Evolutionary conservation across 441 rosid species (phyloP), one percentile per base, ranked within the genome.

Genomic region (Daphne laureola): DNA sequence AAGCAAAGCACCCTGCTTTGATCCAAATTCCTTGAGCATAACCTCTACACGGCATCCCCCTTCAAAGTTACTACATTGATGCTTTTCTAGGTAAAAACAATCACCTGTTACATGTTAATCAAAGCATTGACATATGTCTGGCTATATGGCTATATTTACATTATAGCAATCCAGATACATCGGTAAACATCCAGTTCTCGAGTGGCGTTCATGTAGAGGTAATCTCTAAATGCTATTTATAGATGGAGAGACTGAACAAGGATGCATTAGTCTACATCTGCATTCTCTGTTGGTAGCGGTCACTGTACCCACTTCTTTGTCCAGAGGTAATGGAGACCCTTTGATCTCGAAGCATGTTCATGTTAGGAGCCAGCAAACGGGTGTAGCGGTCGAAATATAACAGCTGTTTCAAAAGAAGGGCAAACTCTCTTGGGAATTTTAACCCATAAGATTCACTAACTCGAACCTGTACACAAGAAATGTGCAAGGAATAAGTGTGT

Each of bases 271-370:
- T 40, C 38, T 23, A 38, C 12, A 49, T 36, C 35, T 17, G 48
- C 26, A 43, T n/a, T 41, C 46, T 53, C 72, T 72, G 73, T 55
- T 68, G 63, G 74, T 72, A 63, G 63, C 60, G 69, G 72, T 72
- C 72, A 44, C 69, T 69, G 0, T 74, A 74, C 55, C 66, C 75
- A 68, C 74, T 70, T 77, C 80, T 70, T 58, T 83, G 75, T 69
- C 78, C 80, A 18, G 97, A 83, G 57, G 68, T 88, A 0, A 90
- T 81, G 55, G 93, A 69, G 59, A 90, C 76, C 70, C 97, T 78
- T 73, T 93, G 99, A 67, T 93, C 97, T 62, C 79, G 91, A 67
- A 90, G 95, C 99, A 93, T 93, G 80, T 90, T 90, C 83, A 93
- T 11, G 75, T 82, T 72, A 13, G 99, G 95, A 44, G 97, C 97